phyloP scores from a whole-genome alignment of 495 filamentous ascomycete genomes.

The Ascobolus immersus region DNA sequence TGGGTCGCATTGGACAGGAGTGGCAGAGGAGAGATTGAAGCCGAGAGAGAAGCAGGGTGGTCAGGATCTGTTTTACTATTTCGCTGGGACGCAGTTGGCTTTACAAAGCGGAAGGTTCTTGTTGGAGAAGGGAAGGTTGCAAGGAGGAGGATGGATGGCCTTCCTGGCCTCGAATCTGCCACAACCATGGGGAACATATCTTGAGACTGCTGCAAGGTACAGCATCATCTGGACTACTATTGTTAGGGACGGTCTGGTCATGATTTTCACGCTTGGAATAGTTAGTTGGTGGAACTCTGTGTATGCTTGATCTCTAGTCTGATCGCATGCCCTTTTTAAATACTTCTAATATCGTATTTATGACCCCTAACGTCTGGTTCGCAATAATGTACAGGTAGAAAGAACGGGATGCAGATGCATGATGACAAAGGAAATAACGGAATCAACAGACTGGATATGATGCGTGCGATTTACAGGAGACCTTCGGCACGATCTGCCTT shows the following conservation, averaged over 20 bases:
- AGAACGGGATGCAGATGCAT: not conserved
- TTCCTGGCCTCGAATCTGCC: slow-evolving; percentile 2
- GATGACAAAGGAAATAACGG: slow-evolving; percentile 1
- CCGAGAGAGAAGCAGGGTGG: slow-evolving; percentile 7
- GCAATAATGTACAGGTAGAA: slow-evolving; percentile 5
- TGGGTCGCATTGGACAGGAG: slow-evolving; percentile 2
- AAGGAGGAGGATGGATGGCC: not conserved
- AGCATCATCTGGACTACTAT: slow-evolving; percentile 23
- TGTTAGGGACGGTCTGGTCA: slow-evolving; percentile 23
- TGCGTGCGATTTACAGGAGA: too few species aligned
- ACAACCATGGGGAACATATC: slow-evolving; percentile 9
- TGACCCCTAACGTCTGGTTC: slow-evolving; percentile 5
- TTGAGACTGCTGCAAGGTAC: slow-evolving; percentile 18
- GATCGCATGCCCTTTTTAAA: too few species aligned
- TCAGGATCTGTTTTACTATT: slow-evolving; percentile 16
- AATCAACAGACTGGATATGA: slow-evolving; percentile 9
- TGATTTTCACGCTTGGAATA: slow-evolving; percentile 24
- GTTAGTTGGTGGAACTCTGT: slow-evolving; percentile 23
- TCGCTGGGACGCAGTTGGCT: slow-evolving; percentile 14
- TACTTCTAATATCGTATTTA: too few species aligned
- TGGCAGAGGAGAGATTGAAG: slow-evolving; percentile 10
- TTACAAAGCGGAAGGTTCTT: slow-evolving; percentile 14
- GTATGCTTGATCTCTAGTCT: too few species aligned
- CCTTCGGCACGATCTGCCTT: slow-evolving; percentile 33
- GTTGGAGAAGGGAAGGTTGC: slow-evolving; percentile 11